Conservation (phyloP, 495 filamentous ascomycete genomes). For the Cercophora scortea region DNA sequence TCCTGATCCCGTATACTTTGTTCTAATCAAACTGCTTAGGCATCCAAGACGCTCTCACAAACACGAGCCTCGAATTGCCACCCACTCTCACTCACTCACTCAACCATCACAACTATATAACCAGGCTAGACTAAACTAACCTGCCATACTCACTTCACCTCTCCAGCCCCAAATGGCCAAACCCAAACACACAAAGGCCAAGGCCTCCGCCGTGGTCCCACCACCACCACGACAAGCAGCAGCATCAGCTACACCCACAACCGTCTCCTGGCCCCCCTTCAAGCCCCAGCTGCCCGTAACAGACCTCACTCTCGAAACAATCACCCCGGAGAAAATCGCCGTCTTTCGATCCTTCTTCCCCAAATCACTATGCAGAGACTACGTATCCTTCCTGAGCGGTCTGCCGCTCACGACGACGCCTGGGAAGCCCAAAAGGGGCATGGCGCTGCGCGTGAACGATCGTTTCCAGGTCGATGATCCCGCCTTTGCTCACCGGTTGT, state of each 20-base stretch:
- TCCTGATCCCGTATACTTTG: too few relatives aligned
- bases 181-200: conserved; percentile 18
- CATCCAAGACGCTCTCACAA: too few relatives aligned
- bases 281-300: conserved; percentile 60
- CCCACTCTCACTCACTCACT: too few relatives aligned
- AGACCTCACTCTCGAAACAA: conserved; percentile 54
- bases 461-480: conserved; percentile 78
- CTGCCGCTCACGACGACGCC: conserved; percentile 76
- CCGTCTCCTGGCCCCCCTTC: conserved; percentile 65
- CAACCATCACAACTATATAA: too few relatives aligned
- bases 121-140: too few relatives aligned
- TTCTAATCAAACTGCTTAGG: too few relatives aligned
- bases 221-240: too few relatives aligned
- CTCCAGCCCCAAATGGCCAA: conserved; percentile 12
- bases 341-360: conserved; percentile 74
- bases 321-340: conserved; percentile 57
- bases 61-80: too few relatives aligned
- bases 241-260: not conserved
- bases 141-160: too few relatives aligned
- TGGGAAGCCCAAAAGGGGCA: conserved; percentile 73
- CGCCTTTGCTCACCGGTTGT: conserved; percentile 65
- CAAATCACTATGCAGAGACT: conserved; percentile 69
- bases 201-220: not conserved
- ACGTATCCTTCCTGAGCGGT: conserved; percentile 67
- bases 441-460: conserved; percentile 85